A percentile compares a stretch with the other conserved stretches of the same genome.
Conservation (phyloP, 768 basidiomycete genomes). For the Heimioporus sp. region DNA sequence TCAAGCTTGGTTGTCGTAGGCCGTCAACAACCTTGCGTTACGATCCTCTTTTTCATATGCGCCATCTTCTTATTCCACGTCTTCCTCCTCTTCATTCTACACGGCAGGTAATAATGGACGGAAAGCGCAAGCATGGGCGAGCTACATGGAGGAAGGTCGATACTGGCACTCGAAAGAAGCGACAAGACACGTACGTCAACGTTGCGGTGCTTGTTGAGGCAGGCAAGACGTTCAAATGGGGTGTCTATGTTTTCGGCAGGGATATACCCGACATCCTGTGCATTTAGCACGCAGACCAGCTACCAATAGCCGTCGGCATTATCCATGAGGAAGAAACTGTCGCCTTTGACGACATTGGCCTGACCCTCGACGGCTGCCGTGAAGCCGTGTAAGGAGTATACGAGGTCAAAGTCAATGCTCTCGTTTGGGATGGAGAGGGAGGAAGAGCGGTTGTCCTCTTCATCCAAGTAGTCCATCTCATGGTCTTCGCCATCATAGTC, state of each 20-base stretch:
- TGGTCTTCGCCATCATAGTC: conserved; percentile 75
- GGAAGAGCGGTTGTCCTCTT: conserved; percentile 77
- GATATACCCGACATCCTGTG: conserved; percentile 98
- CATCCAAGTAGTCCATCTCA: conserved; percentile 64
- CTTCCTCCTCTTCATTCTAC: too few species aligned
- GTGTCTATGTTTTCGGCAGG: conserved; percentile 99
- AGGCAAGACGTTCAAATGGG: conserved; percentile 91
- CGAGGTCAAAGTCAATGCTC: conserved; percentile 90
- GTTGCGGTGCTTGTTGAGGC: conserved; percentile 96
- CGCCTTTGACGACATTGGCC: conserved; percentile 97
- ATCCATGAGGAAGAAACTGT: conserved; percentile 94
- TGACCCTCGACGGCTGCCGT: conserved; percentile 98
- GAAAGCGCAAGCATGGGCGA: conserved; percentile 35
- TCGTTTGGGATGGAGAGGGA: conserved; percentile 87
- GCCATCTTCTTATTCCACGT: too few species aligned
- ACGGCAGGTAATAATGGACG: too few species aligned
- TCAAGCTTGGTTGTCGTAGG: too few species aligned
- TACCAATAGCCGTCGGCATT: conserved; percentile 99
- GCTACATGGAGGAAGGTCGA: conserved; percentile 14
- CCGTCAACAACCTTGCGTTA: too few species aligned
- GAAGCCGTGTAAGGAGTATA: conserved; percentile 94
- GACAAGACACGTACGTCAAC: conserved; percentile 69
- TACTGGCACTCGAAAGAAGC: not conserved
- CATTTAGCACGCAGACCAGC: conserved; percentile 98
- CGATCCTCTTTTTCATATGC: too few species aligned